These are phyloP conservation scores for Trichomonas gallinae DNA, from an alignment of 208 protist genomes.

Conservation along the genomic window DNA sequence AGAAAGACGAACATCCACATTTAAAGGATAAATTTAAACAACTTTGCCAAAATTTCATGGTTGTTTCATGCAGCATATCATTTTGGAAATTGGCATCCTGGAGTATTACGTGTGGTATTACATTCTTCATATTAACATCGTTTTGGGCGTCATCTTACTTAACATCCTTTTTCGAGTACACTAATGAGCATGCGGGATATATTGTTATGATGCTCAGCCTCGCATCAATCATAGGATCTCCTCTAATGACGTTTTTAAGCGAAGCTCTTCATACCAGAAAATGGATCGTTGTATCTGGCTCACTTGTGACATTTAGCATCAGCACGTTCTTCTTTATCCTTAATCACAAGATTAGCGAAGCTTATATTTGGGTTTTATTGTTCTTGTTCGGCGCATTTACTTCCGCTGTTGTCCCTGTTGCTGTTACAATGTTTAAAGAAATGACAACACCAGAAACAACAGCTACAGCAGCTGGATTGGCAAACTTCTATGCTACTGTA, in stretches of 20 bases:
- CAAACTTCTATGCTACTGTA: neutral
- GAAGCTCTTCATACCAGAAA: neutral
- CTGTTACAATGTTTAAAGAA: neutral
- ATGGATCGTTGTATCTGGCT: neutral
- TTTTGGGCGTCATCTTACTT: neutral
- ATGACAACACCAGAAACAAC: neutral
- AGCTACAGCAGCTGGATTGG: neutral
- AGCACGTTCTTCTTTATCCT: neutral
- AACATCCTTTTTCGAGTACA: too few relatives aligned
- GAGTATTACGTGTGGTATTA: neutral
- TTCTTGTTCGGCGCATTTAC: neutral
- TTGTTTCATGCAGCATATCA: neutral
- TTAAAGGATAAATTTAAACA: neutral
- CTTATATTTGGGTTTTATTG: neutral
- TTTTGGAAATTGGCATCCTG: neutral
- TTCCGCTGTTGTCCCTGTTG: neutral
- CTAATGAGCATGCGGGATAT: neutral
- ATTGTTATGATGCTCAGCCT: neutral
- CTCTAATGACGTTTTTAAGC: neutral
- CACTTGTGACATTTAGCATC: neutral
- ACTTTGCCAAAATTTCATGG: neutral
- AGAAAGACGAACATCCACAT: too few relatives aligned
- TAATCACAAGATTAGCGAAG: neutral
- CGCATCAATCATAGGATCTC: neutral
- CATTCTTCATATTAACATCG: neutral